Evolutionary conservation across 371 early-diverging fungal genomes (phyloP).

Genomic region (Mucor ambiguus): DNA sequence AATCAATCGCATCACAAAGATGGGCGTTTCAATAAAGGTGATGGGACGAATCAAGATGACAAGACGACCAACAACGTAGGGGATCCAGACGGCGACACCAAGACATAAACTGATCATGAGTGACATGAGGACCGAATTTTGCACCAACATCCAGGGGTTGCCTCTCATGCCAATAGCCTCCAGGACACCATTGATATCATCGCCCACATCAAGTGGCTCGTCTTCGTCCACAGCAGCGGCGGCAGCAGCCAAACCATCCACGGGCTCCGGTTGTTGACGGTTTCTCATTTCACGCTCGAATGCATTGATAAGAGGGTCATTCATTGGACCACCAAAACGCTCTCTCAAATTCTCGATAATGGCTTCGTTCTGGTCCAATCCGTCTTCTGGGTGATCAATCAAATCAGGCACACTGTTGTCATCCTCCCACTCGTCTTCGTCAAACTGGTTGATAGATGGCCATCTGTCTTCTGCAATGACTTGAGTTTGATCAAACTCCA

Average conservation of each 20-base stretch:
- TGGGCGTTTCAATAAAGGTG: constrained; percentile 46
- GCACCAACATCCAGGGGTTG: constrained; percentile 67
- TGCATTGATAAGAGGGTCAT: background rate
- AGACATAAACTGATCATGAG: constrained; percentile 70
- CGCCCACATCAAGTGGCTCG: constrained; percentile 44
- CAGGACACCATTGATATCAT: constrained; percentile 77
- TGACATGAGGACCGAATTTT: constrained; percentile 76
- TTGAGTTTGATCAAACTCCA: background rate
- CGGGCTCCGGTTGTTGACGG: background rate
- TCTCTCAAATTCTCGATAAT: constrained; percentile 2
- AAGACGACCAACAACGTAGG: constrained; percentile 67
- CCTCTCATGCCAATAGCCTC: constrained; percentile 90
- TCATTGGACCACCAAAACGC: background rate
- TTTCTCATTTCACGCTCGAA: background rate
- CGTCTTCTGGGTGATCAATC: background rate
- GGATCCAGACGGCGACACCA: constrained; percentile 73
- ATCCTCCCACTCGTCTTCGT: constrained; percentile 4
- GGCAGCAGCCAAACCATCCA: background rate
- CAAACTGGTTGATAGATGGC: background rate
- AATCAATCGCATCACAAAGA: constrained; percentile 42
- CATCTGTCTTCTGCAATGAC: background rate
- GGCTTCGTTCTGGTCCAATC: background rate
- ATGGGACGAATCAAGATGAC: constrained; percentile 52
- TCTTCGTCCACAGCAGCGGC: constrained; percentile 25
- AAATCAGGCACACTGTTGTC: constrained; percentile 17